phyloP scores from a whole-genome alignment of 1,284 basidiomycete genomes.

The Ganoderma resinaceum region DNA sequence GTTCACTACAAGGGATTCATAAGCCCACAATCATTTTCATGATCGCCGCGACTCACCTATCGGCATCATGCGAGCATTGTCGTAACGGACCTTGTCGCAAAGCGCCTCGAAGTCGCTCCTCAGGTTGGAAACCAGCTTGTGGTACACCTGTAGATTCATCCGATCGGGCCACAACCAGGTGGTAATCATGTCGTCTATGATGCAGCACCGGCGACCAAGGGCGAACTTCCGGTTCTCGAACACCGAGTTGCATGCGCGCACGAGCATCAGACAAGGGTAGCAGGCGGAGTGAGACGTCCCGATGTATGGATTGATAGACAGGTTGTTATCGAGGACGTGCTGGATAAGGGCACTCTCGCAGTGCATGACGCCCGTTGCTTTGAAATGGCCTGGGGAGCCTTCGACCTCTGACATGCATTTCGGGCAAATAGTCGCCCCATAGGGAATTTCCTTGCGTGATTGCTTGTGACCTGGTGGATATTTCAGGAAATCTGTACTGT shows the following conservation, averaged over 20 bases:
- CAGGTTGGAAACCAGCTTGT: neutral
- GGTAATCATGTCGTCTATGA: too few relatives aligned
- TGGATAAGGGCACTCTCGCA: neutral
- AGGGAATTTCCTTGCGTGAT: neutral
- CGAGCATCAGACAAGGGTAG: neutral
- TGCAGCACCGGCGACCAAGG: neutral
- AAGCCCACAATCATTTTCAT: too few relatives aligned
- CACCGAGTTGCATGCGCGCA: neutral
- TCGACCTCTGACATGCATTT: neutral
- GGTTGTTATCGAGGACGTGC: neutral
- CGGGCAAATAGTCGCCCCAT: too few relatives aligned
- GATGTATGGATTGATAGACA: neutral
- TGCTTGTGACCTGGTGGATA: neutral
- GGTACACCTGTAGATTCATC: neutral
- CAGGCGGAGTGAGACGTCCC: neutral
- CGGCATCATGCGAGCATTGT: neutral
- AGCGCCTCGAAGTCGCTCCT: neutral
- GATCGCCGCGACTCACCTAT: neutral
- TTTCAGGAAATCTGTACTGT: neutral
- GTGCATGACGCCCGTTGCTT: neutral
- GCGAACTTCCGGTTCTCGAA: neutral
- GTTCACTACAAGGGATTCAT: too few relatives aligned
- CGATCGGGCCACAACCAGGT: neutral
- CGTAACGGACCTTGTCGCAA: neutral
- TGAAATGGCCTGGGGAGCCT: neutral